Percentiles rank a stretch among this genome's conserved stretches.
Conservation (phyloP, 148 eudicot species). For the Chenopodium berlandieri region DNA sequence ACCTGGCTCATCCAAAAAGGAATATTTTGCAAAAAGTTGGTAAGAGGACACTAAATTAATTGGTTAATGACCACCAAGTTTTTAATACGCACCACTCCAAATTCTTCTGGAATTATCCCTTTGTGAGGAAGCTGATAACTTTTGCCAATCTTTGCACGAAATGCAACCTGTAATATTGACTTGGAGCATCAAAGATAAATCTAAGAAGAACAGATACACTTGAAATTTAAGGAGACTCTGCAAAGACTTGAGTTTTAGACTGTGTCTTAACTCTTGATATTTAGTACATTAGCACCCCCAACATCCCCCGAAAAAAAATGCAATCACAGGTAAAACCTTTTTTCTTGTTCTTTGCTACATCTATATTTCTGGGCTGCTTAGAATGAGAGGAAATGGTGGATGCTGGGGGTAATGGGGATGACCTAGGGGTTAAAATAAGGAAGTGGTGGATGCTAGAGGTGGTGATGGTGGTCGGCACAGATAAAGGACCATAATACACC, state of each 20-base stretch:
- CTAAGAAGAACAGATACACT: neutral
- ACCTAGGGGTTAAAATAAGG: too few relatives aligned
- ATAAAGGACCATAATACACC: neutral
- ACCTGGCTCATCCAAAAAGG: slow-evolving; percentile 43
- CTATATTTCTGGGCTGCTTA: neutral
- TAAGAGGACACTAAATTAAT: slow-evolving; percentile 1
- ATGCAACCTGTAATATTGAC: slow-evolving; percentile 59
- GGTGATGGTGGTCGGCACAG: neutral
- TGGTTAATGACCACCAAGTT: slow-evolving; percentile 3
- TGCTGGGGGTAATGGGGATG: too few relatives aligned
- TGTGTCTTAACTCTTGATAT: neutral
- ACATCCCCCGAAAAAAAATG: neutral
- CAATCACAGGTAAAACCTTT: neutral
- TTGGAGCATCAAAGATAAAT: neutral
- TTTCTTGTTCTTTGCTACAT: neutral
- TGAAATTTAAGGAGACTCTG: neutral
- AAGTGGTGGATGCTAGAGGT: too few relatives aligned
- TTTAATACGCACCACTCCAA: slow-evolving; percentile 80
- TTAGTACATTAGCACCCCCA: neutral
- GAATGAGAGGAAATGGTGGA: too few relatives aligned
- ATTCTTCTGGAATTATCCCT: slow-evolving; percentile 95
- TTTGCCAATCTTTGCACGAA: slow-evolving; percentile 96
- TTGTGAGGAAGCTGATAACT: slow-evolving; percentile 92
- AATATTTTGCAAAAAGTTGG: neutral
- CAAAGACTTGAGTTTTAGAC: neutral